A percentile compares a stretch with the other conserved stretches of the same genome.
These are phyloP conservation scores for Choricystis sp. DNA, from an alignment of 139 green algal genomes.

Conservation along the genomic window DNA sequence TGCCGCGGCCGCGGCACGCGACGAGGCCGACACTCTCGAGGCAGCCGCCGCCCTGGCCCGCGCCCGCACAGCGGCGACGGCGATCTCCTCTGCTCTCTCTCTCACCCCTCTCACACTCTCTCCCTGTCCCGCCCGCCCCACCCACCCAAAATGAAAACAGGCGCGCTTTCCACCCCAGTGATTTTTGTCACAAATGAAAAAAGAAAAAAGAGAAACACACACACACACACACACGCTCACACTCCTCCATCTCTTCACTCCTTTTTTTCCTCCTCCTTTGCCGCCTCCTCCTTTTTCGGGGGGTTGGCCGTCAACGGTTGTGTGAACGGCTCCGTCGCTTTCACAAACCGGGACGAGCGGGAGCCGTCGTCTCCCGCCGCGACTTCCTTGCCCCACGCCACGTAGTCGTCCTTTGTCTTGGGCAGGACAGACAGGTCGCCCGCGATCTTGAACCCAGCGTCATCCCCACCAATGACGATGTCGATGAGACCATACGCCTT, in stretches of 20 bases:
- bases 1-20: no score
- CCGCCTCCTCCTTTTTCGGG: no score
- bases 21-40: no score
- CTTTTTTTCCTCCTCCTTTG: no score
- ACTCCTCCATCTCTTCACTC: no score
- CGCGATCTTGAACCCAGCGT: constrained; percentile 50
- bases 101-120: no score
- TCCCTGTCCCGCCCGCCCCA: no score
- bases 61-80: no score
- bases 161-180: no score
- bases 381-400: constrained; percentile 30
- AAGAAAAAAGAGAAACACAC: neutral
- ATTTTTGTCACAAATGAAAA: neutral
- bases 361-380: constrained; percentile 26
- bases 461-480: constrained; percentile 88
- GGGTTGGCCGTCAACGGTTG: constrained; percentile 6
- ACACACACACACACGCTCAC: neutral
- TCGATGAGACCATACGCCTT: constrained; percentile 95
- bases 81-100: no score
- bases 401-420: constrained; percentile 51
- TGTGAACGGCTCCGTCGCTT: constrained; percentile 34
- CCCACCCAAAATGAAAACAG: no score
- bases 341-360: constrained; percentile 13
- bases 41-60: no score
- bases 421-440: constrained; percentile 39